Percentiles rank a stretch among this genome's conserved stretches.
phyloP scores from a whole-genome alignment of 768 basidiomycete species.

The Termitomyces sp. region DNA sequence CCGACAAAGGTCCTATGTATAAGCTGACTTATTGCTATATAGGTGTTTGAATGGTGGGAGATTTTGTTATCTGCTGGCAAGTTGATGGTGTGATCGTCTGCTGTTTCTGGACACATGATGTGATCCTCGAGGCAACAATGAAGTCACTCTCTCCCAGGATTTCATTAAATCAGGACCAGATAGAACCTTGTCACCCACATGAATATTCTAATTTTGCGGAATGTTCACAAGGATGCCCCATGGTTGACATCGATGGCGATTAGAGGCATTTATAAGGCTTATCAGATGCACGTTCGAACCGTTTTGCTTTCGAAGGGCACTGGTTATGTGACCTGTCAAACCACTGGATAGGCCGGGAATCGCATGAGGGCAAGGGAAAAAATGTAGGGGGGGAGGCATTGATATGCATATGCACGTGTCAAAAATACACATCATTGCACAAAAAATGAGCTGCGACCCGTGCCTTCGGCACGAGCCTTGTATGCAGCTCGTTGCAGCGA shows the following conservation, averaged over 20 bases:
- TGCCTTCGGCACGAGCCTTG: too few relatives aligned
- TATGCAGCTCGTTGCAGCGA: too few relatives aligned
- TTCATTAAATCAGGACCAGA: not conserved
- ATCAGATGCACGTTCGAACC: not conserved
- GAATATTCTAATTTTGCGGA: constrained; percentile 3
- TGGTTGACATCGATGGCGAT: constrained; percentile 2
- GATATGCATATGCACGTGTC: not conserved
- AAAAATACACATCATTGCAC: not conserved
- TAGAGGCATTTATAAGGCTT: not conserved
- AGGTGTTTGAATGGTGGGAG: constrained; percentile 3
- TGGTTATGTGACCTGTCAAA: constrained; percentile 14
- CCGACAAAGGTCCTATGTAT: constrained; percentile 6
- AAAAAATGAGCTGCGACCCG: too few relatives aligned
- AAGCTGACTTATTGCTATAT: constrained; percentile 9
- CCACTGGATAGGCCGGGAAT: not conserved
- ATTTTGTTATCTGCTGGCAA: constrained; percentile 6
- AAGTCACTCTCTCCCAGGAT: not conserved
- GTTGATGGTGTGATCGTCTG: constrained; percentile 8
- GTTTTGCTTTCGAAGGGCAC: constrained; percentile 2
- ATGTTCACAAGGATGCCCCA: constrained; percentile 2
- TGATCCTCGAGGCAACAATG: not conserved
- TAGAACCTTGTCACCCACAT: not conserved
- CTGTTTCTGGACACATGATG: not conserved
- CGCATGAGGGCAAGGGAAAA: not conserved
- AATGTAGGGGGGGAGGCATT: not conserved